phyloP scores from a whole-genome alignment of 495 filamentous ascomycete genomes.

The Viridothelium virens region DNA sequence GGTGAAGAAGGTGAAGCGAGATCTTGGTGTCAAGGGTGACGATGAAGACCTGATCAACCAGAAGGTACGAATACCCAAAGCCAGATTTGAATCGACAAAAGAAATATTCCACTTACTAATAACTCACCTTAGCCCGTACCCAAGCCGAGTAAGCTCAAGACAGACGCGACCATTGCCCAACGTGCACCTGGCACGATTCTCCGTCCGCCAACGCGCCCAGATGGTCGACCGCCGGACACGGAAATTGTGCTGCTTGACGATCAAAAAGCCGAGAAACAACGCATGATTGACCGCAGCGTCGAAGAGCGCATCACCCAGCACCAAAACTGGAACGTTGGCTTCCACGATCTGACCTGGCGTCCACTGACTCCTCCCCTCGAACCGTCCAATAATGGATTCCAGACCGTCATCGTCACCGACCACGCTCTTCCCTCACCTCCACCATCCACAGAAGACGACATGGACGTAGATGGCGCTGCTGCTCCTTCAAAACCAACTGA shows the following conservation, averaged over 20 bases:
- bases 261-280: constrained; percentile 72
- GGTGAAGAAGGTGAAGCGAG: constrained; percentile 63
- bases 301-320: constrained; percentile 74
- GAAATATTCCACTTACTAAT: constrained; percentile 4
- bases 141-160: constrained; percentile 46
- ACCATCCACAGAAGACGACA: constrained; percentile 21
- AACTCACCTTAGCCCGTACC: constrained; percentile 28
- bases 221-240: constrained; percentile 60
- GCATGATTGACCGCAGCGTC: constrained; percentile 66
- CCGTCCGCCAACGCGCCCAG: constrained; percentile 61
- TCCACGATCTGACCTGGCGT: constrained; percentile 72
- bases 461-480: constrained; percentile 17
- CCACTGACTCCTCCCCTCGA: constrained; percentile 68
- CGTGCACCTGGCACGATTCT: constrained; percentile 32
- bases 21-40: constrained; percentile 74
- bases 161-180: constrained; percentile 36
- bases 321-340: constrained; percentile 75
- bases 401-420: constrained; percentile 52
- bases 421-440: constrained; percentile 20
- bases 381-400: constrained; percentile 45
- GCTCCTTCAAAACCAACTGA: constrained; percentile 6
- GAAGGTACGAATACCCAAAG: constrained; percentile 53
- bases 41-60: constrained; percentile 89
- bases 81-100: not conserved
- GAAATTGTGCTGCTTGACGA: constrained; percentile 73